phyloP scores from a whole-genome alignment of 2,329 filamentous ascomycete genomes.

The Knufia fluminis region DNA sequence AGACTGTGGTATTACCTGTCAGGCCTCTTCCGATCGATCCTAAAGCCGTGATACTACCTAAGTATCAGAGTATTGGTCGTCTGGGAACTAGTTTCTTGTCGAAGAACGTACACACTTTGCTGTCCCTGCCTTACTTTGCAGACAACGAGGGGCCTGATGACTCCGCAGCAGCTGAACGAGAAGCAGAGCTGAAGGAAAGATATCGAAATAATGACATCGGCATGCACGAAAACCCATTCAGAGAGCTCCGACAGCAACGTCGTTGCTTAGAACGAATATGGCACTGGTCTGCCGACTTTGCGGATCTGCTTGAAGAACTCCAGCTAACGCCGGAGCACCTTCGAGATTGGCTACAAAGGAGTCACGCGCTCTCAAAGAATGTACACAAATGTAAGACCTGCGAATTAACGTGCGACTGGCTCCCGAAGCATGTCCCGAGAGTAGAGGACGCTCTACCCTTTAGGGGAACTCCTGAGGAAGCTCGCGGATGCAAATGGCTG shows the following conservation, averaged over 20 bases:
- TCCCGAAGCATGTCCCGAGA: no score
- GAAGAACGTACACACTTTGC: conserved; percentile 17
- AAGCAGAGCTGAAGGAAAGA: conserved; percentile 13
- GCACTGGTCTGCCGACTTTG: conserved; percentile 3
- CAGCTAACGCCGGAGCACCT: background rate
- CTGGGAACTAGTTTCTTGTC: conserved; percentile 19
- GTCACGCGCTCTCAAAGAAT: background rate
- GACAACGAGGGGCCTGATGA: conserved; percentile 19
- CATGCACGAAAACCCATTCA: background rate
- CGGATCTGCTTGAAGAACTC: background rate
- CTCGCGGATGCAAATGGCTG: conserved; percentile 8
- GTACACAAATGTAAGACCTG: conserved; percentile 1
- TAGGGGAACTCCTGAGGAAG: background rate
- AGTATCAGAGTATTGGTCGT: conserved; percentile 20
- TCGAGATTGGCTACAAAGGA: background rate
- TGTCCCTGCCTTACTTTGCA: conserved; percentile 18
- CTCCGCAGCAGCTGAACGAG: conserved; percentile 4
- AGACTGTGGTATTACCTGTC: background rate
- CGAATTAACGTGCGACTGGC: background rate
- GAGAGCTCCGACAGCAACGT: background rate
- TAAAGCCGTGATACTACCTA: conserved; percentile 11
- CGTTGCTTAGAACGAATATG: conserved; percentile 5
- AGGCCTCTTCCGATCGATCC: background rate
- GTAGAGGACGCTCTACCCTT: background rate
- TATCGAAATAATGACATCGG: conserved; percentile 7